Evolutionary conservation across 108 stramenopile species (phyloP).

Genomic region (Aureococcus anophagefferens): DNA sequence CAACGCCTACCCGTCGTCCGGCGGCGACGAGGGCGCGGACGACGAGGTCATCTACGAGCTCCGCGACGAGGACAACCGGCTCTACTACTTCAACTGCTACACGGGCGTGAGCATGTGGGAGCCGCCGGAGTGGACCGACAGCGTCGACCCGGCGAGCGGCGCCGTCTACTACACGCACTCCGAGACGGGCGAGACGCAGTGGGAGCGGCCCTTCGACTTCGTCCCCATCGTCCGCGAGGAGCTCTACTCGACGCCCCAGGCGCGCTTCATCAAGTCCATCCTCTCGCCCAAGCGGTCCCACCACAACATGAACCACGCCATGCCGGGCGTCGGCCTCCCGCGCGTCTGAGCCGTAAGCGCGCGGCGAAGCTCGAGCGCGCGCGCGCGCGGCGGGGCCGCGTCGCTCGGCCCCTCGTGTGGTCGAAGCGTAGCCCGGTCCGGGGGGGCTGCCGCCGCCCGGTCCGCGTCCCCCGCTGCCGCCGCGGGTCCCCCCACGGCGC

Average conservation of each 20-base stretch:
- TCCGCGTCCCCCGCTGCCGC: no score
- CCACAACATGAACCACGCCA: neutral
- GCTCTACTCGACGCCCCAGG: constrained; percentile 20
- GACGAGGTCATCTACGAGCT: constrained; percentile 33
- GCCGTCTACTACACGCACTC: constrained; percentile 30
- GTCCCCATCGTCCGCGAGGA: constrained; percentile 31
- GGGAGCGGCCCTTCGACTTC: constrained; percentile 31
- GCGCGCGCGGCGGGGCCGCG: no score
- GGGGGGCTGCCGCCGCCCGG: no score
- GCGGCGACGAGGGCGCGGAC: constrained; percentile 1
- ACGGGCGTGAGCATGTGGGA: constrained; percentile 34
- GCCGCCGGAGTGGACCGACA: constrained; percentile 29
- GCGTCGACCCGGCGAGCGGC: constrained; percentile 22
- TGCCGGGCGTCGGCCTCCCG: no score
- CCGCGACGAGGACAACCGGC: constrained; percentile 18
- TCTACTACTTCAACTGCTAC: constrained; percentile 27
- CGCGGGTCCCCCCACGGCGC: no score
- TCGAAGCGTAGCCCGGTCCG: no score
- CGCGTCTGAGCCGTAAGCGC: no score
- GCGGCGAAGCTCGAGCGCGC: no score
- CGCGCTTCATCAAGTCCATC: constrained; percentile 30
- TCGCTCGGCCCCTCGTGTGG: no score
- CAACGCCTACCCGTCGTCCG: constrained; percentile 1
- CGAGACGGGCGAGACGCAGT: constrained; percentile 28
- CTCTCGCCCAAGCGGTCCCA: constrained; percentile 21